phyloP scores from a whole-genome alignment of 495 filamentous ascomycete species.

The Penicillium parvum region DNA sequence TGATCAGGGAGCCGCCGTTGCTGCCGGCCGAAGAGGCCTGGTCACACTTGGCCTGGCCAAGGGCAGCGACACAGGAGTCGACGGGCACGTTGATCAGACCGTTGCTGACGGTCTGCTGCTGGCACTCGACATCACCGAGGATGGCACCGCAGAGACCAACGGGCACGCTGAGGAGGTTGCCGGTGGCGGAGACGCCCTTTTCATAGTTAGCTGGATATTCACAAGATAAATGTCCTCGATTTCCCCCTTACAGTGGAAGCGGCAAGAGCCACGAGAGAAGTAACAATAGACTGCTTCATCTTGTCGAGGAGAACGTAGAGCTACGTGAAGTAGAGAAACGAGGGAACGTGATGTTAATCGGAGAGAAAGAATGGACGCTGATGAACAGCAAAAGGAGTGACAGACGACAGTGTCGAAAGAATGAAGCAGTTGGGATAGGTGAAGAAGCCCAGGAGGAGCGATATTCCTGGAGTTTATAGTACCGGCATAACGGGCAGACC shows the following conservation, averaged over 20 bases:
- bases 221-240: too few relatives aligned
- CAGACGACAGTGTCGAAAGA: conserved; percentile 9
- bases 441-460: neutral
- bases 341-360: conserved; percentile 4
- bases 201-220: neutral
- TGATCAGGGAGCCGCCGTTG: conserved; percentile 23
- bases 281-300: conserved; percentile 30
- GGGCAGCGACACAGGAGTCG: conserved; percentile 22
- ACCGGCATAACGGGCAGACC: neutral
- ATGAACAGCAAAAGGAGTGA: conserved; percentile 24
- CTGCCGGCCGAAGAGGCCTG: conserved; percentile 18
- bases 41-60: conserved; percentile 30
- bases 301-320: conserved; percentile 15
- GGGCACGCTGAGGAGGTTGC: conserved; percentile 25
- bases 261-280: conserved; percentile 24
- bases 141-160: conserved; percentile 24
- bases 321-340: conserved; percentile 11
- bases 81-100: conserved; percentile 30
- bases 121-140: conserved; percentile 25
- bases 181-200: conserved; percentile 18
- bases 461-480: neutral
- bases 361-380: conserved; percentile 25
- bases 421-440: conserved; percentile 12
- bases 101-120: conserved; percentile 11
- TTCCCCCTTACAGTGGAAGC: conserved; percentile 11